phyloP scores from a whole-genome alignment of 2,329 filamentous ascomycete genomes.

The Penicillium oxalicum region DNA sequence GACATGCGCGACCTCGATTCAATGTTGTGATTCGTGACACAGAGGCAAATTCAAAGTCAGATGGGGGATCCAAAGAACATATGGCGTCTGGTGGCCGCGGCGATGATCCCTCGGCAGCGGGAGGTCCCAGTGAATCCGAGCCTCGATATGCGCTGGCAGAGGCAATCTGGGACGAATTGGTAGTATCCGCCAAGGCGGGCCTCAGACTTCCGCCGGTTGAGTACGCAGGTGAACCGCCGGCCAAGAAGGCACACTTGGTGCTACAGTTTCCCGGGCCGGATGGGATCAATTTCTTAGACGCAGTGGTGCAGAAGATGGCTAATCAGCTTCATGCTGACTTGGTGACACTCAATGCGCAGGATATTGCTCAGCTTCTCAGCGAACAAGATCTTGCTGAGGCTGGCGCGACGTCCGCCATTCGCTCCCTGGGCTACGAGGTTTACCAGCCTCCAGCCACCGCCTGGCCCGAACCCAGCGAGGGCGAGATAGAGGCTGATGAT shows the following conservation, averaged over 20 bases:
- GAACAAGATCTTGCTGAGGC: constrained; percentile 38
- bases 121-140: constrained; percentile 13
- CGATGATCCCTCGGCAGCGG: constrained; percentile 18
- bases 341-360: constrained; percentile 41
- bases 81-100: constrained; percentile 20
- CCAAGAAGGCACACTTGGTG: constrained; percentile 51
- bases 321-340: constrained; percentile 46
- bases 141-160: constrained; percentile 37
- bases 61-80: constrained; percentile 9
- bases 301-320: constrained; percentile 59
- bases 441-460: constrained; percentile 35
- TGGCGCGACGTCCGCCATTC: constrained; percentile 30
- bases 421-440: constrained; percentile 51
- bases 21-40: constrained; percentile 26
- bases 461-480: constrained; percentile 39
- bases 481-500: constrained; percentile 44
- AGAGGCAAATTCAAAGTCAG: constrained; percentile 11
- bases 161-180: constrained; percentile 45
- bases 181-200: constrained; percentile 47
- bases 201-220: constrained; percentile 39
- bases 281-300: constrained; percentile 51
- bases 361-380: constrained; percentile 41
- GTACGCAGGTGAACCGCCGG: constrained; percentile 43
- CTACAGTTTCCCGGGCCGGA: constrained; percentile 55
- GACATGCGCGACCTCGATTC: constrained; percentile 11